Percentiles rank a stretch among this genome's conserved stretches.
These are phyloP conservation scores for Gentiana straminea DNA, from an alignment of 257 asterid species.

Conservation along the genomic window DNA sequence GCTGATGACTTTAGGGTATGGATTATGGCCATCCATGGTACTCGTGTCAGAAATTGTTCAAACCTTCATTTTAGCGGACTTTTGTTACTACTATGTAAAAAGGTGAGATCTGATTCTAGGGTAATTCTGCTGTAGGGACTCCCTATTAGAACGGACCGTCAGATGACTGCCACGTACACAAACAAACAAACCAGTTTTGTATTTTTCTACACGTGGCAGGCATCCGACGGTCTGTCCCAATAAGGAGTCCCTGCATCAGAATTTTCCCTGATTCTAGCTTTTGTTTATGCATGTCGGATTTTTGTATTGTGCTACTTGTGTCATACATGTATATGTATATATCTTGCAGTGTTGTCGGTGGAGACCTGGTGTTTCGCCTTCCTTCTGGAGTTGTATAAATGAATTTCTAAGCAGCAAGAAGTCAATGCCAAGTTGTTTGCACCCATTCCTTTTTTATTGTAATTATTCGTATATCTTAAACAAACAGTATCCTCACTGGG, in stretches of 20 bases:
- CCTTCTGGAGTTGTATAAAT: slow-evolving; percentile 33
- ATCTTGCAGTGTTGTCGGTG: slow-evolving; percentile 15
- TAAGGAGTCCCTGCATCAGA: not conserved
- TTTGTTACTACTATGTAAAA: slow-evolving; percentile 65
- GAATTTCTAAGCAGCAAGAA: too few species aligned
- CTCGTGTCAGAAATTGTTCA: slow-evolving; percentile 61
- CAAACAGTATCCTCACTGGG: too few species aligned
- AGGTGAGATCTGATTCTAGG: slow-evolving; percentile 21
- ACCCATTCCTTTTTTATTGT: too few species aligned
- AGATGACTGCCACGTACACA: too few species aligned
- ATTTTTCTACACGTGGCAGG: too few species aligned
- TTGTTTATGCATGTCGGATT: not conserved
- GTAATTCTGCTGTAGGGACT: too few species aligned
- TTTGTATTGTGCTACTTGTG: not conserved
- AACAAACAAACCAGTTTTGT: too few species aligned
- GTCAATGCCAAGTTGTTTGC: too few species aligned
- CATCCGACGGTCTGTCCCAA: too few species aligned
- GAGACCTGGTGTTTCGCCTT: slow-evolving; percentile 20
- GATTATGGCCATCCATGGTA: slow-evolving; percentile 66
- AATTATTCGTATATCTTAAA: too few species aligned
- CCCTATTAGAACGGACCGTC: too few species aligned
- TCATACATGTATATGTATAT: too few species aligned
- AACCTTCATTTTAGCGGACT: slow-evolving; percentile 67
- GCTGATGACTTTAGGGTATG: slow-evolving; percentile 56
- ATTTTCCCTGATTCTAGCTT: not conserved